Percentiles rank a stretch among this genome's conserved stretches.
These are phyloP conservation scores for Holtermannia corniformis DNA, from an alignment of 768 basidiomycete genomes.

Conservation along the genomic window DNA sequence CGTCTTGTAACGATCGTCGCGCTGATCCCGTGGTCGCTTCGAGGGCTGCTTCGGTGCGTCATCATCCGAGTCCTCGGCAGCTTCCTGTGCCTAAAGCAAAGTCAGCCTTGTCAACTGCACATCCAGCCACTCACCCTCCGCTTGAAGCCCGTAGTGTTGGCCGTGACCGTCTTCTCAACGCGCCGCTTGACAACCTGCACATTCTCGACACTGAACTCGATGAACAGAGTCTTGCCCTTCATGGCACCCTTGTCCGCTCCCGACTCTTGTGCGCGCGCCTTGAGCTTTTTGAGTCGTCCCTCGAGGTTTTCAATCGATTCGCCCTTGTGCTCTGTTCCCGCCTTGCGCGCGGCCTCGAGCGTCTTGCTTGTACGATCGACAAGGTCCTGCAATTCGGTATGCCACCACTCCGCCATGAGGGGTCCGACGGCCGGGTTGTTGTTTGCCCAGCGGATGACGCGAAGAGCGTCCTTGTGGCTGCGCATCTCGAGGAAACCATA, in stretches of 20 bases:
- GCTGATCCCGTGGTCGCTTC: conserved; percentile 12
- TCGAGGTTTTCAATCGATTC: conserved; percentile 44
- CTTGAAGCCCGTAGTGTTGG: conserved; percentile 50
- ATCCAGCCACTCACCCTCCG: conserved; percentile 48
- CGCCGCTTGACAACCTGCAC: conserved; percentile 49
- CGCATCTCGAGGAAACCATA: conserved; percentile 93
- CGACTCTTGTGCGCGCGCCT: conserved; percentile 48
- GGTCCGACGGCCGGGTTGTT: conserved; percentile 61
- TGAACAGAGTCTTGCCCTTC: conserved; percentile 54
- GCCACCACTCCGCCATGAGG: conserved; percentile 75
- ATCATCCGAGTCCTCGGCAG: conserved; percentile 9
- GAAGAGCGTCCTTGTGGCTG: conserved; percentile 77
- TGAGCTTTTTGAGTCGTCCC: conserved; percentile 53
- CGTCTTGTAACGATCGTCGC: conserved; percentile 16
- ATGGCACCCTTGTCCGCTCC: conserved; percentile 37
- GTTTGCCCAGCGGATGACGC: conserved; percentile 88
- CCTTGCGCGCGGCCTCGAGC: conserved; percentile 29
- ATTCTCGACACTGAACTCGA: conserved; percentile 97
- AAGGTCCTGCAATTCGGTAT: conserved; percentile 53
- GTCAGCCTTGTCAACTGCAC: background rate
- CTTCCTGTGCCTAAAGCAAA: conserved; percentile 16
- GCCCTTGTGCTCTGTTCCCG: conserved; percentile 37
- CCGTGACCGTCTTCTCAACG: background rate
- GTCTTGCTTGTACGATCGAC: conserved; percentile 36
- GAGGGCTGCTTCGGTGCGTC: conserved; percentile 26